Evolutionary conservation across 225 moss, liverwort and hornwort species (phyloP), one percentile per base, ranked within the genome.

Genomic region (Climacium dendroides): DNA sequence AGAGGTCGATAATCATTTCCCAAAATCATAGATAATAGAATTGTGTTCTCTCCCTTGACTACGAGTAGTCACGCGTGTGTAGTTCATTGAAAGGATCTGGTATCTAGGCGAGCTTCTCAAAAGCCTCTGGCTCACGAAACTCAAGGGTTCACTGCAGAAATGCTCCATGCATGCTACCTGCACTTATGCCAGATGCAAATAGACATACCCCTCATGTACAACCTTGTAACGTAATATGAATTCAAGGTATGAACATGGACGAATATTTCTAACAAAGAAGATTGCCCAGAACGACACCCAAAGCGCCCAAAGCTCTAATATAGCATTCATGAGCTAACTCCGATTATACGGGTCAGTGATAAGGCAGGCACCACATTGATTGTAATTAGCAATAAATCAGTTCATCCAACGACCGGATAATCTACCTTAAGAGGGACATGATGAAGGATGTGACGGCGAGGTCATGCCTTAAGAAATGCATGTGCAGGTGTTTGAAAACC

Each of bases 161-260:
- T 99, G 99, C 86, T 97, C 99, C 92, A 96, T 91, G 82, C 94
- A 96, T 45, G 97, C 96, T 80, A 97, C 92, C 98, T 99, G 95
- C 91, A 90, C 37, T 89, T 89, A 63, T 29, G 61, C 70, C 75
- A 71, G 53, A 85, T 72, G 59, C 34, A 72, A 87, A 78, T 54
- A 83, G 69, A 63, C 19, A 75, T 12, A 81, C 63, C 26, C 69
- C 76, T 67, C 57, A 90, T 72, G 19, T 59, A 77, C 84, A 81
- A 88, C 63, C 69, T 45, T 19, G 63, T 25, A 65, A 59, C 15
- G 30, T 35, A 89, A 39, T 50, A 81, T 84, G 75, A 85, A 50
- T 65, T 79, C 39, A 66, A 60, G 60, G 4, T 73, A 79, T 52
- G 60, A 67, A 30, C 28, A 60, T 43, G 54, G 53, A 85, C 45